Evolutionary conservation across 2,329 filamentous ascomycete species (phyloP).

Genomic region (Colletotrichum liaoningense): DNA sequence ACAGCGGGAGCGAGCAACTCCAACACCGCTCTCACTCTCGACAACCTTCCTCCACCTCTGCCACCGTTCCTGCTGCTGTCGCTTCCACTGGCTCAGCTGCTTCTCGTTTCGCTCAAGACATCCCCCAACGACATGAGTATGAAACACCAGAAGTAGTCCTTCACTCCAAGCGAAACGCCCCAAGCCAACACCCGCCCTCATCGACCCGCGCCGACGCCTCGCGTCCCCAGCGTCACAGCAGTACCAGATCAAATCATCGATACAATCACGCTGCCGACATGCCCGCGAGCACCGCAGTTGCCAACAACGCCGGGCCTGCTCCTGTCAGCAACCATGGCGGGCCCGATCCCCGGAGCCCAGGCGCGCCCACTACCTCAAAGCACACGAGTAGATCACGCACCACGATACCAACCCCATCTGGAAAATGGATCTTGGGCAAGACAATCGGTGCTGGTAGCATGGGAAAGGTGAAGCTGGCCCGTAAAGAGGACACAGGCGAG

Average conservation of each 20-base stretch:
- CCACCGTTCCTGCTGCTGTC: neutral
- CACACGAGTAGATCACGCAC: conserved; percentile 72
- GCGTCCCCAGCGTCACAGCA: conserved; percentile 60
- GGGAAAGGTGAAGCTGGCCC: conserved; percentile 97
- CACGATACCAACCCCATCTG: conserved; percentile 88
- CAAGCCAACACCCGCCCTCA: conserved; percentile 67
- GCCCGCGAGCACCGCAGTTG: conserved; percentile 60
- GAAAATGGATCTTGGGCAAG: conserved; percentile 95
- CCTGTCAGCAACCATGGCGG: conserved; percentile 59
- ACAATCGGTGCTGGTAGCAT: conserved; percentile 98
- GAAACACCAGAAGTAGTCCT: conserved; percentile 76
- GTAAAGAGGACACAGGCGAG: conserved; percentile 89
- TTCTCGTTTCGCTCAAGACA: conserved; percentile 55
- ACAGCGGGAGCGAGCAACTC: conserved; percentile 44
- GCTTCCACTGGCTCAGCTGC: neutral
- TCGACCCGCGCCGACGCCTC: conserved; percentile 65
- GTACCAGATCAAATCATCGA: conserved; percentile 57
- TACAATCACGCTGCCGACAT: conserved; percentile 55
- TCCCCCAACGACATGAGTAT: conserved; percentile 73
- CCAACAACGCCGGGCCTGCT: conserved; percentile 65
- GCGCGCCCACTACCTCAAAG: conserved; percentile 54
- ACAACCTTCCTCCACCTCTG: conserved; percentile 51
- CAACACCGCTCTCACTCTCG: conserved; percentile 42
- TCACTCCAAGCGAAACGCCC: conserved; percentile 72
- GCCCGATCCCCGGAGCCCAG: conserved; percentile 54